phyloP scores from a whole-genome alignment of 257 asterid species.

The Thymus quinquecostatus region DNA sequence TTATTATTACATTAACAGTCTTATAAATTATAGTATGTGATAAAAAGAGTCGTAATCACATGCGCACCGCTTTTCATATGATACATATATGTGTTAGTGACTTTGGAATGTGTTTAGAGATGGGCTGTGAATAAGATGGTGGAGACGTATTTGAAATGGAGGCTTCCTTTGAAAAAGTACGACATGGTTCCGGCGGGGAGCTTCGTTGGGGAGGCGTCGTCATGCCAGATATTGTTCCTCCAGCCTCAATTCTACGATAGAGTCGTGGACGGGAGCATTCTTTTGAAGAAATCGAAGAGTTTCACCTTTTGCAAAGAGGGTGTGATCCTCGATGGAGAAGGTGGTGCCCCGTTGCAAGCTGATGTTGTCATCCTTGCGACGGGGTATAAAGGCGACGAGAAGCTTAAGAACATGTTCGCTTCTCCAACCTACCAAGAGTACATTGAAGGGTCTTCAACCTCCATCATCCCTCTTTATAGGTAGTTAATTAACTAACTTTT shows the following conservation, averaged over 20 bases:
- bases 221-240: constrained; percentile 44
- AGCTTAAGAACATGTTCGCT: constrained; percentile 53
- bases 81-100: too few relatives aligned
- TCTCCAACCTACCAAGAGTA: constrained; percentile 40
- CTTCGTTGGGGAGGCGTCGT: constrained; percentile 40
- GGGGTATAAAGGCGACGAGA: constrained; percentile 63
- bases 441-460: constrained; percentile 43
- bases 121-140: constrained; percentile 37
- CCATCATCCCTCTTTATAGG: constrained; percentile 60
- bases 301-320: constrained; percentile 52
- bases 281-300: constrained; percentile 39
- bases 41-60: too few relatives aligned
- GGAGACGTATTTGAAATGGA: constrained; percentile 56
- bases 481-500: neutral
- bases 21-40: too few relatives aligned
- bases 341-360: constrained; percentile 35
- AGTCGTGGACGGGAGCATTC: constrained; percentile 65
- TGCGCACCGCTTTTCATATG: too few relatives aligned
- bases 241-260: constrained; percentile 50
- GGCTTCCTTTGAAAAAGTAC: constrained; percentile 54
- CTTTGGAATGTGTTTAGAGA: neutral
- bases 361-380: constrained; percentile 63
- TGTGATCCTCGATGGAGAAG: constrained; percentile 46
- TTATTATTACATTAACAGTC: too few relatives aligned
- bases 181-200: constrained; percentile 58